A percentile compares a stretch with the other conserved stretches of the same genome.
phyloP scores from a whole-genome alignment of 129 eudicot genomes.

The Flaveria brownii region DNA sequence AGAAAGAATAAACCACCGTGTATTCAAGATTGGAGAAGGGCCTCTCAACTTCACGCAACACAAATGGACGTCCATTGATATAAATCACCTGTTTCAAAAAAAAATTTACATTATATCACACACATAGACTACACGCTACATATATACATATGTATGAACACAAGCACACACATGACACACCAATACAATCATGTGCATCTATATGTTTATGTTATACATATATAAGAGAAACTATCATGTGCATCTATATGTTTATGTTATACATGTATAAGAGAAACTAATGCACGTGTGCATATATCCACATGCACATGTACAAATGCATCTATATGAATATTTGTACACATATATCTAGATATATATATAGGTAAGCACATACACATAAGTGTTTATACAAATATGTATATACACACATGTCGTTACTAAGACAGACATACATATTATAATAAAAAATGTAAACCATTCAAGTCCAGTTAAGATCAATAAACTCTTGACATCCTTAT shows the following conservation, averaged over 20 bases:
- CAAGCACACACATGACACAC: neutral
- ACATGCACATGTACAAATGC: neutral
- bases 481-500: neutral
- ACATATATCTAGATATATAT: neutral
- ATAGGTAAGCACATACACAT: neutral
- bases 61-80: constrained; percentile 97
- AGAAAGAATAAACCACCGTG: constrained; percentile 62
- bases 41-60: constrained; percentile 93
- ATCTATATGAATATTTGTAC: neutral
- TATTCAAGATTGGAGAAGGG: constrained; percentile 98
- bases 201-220: constrained; percentile 3
- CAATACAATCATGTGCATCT: constrained; percentile 2
- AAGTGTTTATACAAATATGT: constrained; percentile 1
- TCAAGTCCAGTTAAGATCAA: constrained; percentile 5
- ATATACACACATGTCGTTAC: neutral
- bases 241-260: constrained; percentile 12
- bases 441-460: neutral
- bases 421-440: neutral
- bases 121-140: neutral
- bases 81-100: constrained; percentile 71
- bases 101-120: constrained; percentile 9
- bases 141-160: neutral
- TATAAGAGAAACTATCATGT: neutral
- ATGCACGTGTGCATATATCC: neutral
- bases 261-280: neutral